These are phyloP conservation scores for Straminergon stramineum DNA, from an alignment of 225 moss, liverwort and hornwort genomes.

Conservation along the genomic window DNA sequence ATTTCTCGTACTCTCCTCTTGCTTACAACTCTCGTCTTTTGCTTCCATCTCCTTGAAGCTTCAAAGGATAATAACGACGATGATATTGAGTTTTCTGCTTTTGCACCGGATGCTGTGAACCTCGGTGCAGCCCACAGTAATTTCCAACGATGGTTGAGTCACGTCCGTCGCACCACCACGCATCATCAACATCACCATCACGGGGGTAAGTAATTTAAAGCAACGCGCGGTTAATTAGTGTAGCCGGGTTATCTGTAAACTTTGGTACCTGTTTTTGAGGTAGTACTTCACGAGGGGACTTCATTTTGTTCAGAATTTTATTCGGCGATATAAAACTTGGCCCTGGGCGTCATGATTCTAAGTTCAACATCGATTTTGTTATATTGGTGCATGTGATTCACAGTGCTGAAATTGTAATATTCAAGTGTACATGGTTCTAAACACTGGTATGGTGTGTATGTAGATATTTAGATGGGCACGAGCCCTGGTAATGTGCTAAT, in stretches of 20 bases:
- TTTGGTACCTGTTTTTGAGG: background rate
- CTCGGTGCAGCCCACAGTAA: background rate
- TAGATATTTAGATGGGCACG: too few species aligned
- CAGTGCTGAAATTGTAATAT: background rate
- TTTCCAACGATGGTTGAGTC: background rate
- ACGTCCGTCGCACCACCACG: background rate
- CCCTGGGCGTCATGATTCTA: background rate
- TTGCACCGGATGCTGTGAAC: background rate
- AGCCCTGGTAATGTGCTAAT: background rate
- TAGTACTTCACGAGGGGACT: background rate
- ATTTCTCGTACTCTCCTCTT: background rate
- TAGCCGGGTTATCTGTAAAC: accelerated
- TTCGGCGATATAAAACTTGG: accelerated
- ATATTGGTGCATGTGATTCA: background rate
- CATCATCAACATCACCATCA: background rate
- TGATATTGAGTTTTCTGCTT: background rate
- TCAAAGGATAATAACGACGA: background rate
- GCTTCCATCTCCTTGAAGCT: background rate
- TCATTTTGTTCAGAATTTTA: background rate
- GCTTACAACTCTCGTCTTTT: background rate
- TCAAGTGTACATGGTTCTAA: background rate
- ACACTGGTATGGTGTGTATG: accelerated
- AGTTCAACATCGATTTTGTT: background rate
- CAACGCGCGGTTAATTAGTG: accelerated
- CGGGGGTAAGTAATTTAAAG: background rate